Percentiles rank a stretch among this genome's conserved stretches.
phyloP scores from a whole-genome alignment of 495 filamentous ascomycete genomes.

The Hypomontagnella submonticulosa region DNA sequence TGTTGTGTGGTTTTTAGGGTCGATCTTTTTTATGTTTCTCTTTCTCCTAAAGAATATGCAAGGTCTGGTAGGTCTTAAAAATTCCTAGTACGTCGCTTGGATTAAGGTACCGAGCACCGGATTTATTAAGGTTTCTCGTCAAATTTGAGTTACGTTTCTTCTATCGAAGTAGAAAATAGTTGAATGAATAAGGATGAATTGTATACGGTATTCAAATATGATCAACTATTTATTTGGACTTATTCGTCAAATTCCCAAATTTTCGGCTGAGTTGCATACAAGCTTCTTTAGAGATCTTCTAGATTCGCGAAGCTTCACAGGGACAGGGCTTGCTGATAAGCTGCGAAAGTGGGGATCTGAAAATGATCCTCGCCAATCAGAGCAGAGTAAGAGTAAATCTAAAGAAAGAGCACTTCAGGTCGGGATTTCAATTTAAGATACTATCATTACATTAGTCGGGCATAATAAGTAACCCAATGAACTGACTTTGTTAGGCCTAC shows the following conservation, averaged over 20 bases:
- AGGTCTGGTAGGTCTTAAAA: slow-evolving; percentile 11
- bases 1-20: slow-evolving; percentile 3
- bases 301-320: slow-evolving; percentile 52
- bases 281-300: slow-evolving; percentile 40
- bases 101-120: slow-evolving; percentile 23
- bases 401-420: slow-evolving; percentile 2
- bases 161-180: not conserved
- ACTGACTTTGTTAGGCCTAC: no score
- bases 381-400: not conserved
- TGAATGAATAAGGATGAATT: not conserved
- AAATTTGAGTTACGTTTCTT: not conserved
- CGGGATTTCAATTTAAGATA: not conserved
- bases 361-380: slow-evolving; percentile 22
- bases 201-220: slow-evolving; percentile 3
- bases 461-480: no score
- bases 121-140: slow-evolving; percentile 1
- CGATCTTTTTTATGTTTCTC: slow-evolving; percentile 2
- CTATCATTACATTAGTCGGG: no score
- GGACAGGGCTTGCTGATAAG: slow-evolving; percentile 36
- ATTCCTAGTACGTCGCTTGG: slow-evolving; percentile 20
- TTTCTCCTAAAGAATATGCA: not conserved
- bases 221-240: not conserved
- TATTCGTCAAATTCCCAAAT: slow-evolving; percentile 10
- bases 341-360: slow-evolving; percentile 14
- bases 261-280: slow-evolving; percentile 19